Base-by-base conservation (phyloP, 2,329 filamentous ascomycete genomes). In the Scedosporium apiospermum region DNA sequence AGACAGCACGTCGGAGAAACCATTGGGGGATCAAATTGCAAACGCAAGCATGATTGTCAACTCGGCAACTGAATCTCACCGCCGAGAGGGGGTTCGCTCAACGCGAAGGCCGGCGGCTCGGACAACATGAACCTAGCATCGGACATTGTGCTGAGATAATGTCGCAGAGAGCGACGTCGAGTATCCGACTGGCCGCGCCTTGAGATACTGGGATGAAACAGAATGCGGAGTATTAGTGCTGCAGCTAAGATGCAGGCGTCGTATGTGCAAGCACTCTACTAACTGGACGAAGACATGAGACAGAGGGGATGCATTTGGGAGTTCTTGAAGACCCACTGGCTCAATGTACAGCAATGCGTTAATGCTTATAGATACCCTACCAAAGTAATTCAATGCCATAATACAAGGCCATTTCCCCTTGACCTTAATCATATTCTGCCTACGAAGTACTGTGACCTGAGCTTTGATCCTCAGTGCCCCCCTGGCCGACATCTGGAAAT, bases 31-130 rank as follows among this genome's bases (percentile, higher is more conserved):
- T 23, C 83, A 86, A 66, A 83, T 82, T 67, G 82, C 83, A 2
- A 84, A 88, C 64, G 80, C 85, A 66, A 87, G 83, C 69, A 85
- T 86, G 76, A 84, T 88, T 70, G 84, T 88, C 41, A 86, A 88
- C 65, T 64, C 63, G 16, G 27, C 58, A 14, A 38, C 62, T 7
- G 49, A 57, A 14, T 55, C 30, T 26, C 51, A 55, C 26, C 60
- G 60, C n/a, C 46, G 60, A 38, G 60, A 61, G 34, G 55, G 55
- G 6, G 27, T 58, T 21, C 51, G 51, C 12, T 23, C 51, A 3
- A 55, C 51, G 21, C 51, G 55, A 34, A 18, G 55, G 26, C 55
- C 55, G 12, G 18, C 51, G 14, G 51, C 18, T 27, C 51, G 51
- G 23, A 30, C 51, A 16, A 55, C 21, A 12, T 38, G 10, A 34